Percentiles rank a stretch among this genome's conserved stretches.
Conservation (phyloP, 768 basidiomycete genomes). For the Agrocybe pediades region DNA sequence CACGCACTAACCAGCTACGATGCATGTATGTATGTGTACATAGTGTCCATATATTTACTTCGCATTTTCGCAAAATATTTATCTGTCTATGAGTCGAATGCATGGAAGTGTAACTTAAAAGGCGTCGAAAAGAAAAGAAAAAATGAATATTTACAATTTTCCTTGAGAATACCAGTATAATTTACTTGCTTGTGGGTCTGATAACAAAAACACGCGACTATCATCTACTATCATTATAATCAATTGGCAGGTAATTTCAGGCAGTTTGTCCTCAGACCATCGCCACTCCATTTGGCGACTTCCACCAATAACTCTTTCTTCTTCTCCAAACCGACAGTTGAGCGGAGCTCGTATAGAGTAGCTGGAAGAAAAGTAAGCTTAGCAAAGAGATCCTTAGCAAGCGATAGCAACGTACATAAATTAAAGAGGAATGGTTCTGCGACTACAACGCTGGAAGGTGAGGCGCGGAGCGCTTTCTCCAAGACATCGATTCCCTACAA, state of each 20-base stretch:
- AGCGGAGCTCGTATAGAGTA: slow-evolving; percentile 82
- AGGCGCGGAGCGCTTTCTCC: slow-evolving; percentile 59
- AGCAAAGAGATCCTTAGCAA: background rate
- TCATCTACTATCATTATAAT: too few relatives aligned
- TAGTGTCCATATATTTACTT: too few relatives aligned
- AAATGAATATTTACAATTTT: too few relatives aligned
- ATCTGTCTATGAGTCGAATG: background rate
- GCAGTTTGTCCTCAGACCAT: slow-evolving; percentile 75
- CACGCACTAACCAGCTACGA: too few relatives aligned
- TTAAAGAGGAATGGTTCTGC: slow-evolving; percentile 88
- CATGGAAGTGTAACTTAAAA: too few relatives aligned
- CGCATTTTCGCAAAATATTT: background rate
- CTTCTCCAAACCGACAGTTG: slow-evolving; percentile 70
- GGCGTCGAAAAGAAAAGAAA: too few relatives aligned
- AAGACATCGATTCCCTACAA: slow-evolving; percentile 68
- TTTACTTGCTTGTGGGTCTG: too few relatives aligned
- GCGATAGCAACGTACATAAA: slow-evolving; percentile 53
- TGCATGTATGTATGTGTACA: background rate
- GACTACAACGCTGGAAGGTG: slow-evolving; percentile 71
- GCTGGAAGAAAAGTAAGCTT: slow-evolving; percentile 42
- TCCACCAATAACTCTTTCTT: slow-evolving; percentile 75
- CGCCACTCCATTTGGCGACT: slow-evolving; percentile 85
- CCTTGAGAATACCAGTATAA: too few relatives aligned
- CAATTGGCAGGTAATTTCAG: slow-evolving; percentile 74
- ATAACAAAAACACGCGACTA: too few relatives aligned